Evolutionary conservation across 257 asterid genomes (phyloP).

Genomic region (Striga asiatica): DNA sequence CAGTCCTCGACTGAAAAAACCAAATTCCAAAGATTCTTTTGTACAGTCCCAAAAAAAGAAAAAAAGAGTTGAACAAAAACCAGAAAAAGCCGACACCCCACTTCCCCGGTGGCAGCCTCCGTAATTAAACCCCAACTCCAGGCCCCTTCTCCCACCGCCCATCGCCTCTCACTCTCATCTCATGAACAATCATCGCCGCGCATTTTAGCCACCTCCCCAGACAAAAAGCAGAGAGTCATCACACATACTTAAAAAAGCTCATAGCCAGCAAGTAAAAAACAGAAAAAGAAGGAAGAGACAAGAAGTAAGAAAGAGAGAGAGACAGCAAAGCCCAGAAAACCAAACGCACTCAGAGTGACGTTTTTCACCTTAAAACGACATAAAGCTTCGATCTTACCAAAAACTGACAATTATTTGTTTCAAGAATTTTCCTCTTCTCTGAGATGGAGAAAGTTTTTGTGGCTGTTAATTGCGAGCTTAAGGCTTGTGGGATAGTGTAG

Average conservation of each 20-base stretch:
- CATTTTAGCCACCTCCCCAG: conserved; percentile 28
- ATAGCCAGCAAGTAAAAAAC: too few relatives aligned
- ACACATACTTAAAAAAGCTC: conserved; percentile 15
- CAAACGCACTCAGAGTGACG: conserved; percentile 12
- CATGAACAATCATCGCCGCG: conserved; percentile 35
- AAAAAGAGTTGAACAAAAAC: conserved; percentile 17
- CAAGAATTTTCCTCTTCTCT: background rate
- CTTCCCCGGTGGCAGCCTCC: conserved; percentile 36
- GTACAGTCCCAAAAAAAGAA: conserved; percentile 30
- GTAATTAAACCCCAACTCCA: conserved; percentile 24
- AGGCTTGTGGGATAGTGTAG: conserved; percentile 75
- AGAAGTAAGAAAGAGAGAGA: background rate
- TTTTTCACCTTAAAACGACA: conserved; percentile 12
- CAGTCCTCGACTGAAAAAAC: conserved; percentile 17
- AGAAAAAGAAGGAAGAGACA: too few relatives aligned
- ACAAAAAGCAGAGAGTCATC: conserved; percentile 24
- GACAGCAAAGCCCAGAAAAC: background rate
- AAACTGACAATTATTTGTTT: background rate
- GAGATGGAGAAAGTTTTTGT: conserved; percentile 48
- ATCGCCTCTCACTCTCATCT: conserved; percentile 16
- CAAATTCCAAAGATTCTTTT: conserved; percentile 41
- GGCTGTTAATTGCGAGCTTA: conserved; percentile 43
- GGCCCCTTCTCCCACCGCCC: conserved; percentile 22
- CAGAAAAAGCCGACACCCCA: conserved; percentile 20
- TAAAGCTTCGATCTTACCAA: conserved; percentile 30